Conservation (phyloP, 441 rosid genomes). For the Daphne laureola region DNA sequence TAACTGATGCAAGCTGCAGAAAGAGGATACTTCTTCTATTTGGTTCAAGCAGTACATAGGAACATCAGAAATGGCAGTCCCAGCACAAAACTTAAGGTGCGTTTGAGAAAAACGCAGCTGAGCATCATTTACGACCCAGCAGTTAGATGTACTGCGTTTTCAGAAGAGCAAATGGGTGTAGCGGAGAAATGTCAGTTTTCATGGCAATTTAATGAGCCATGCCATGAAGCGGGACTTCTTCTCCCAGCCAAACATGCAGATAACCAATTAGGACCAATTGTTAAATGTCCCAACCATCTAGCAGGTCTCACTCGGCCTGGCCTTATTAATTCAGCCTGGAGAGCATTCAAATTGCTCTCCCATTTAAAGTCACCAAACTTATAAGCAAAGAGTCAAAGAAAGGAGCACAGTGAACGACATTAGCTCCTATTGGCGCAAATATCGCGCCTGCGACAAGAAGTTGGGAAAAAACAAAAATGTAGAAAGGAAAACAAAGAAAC, state of each 20-base stretch:
- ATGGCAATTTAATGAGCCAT: too few relatives aligned
- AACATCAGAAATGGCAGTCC: conserved; percentile 83
- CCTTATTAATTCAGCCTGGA: conserved; percentile 30
- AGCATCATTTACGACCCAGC: too few relatives aligned
- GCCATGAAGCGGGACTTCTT: too few relatives aligned
- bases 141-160: too few relatives aligned
- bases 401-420: conserved; percentile 99
- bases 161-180: too few relatives aligned
- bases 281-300: too few relatives aligned
- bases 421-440: conserved; percentile 99
- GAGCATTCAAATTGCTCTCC: conserved; percentile 74
- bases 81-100: conserved; percentile 50
- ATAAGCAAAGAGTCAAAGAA: conserved; percentile 63
- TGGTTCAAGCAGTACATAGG: conserved; percentile 72
- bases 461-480: conserved; percentile 16
- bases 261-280: too few relatives aligned
- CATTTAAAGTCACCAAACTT: conserved; percentile 72
- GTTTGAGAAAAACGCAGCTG: too few relatives aligned
- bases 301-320: too few relatives aligned
- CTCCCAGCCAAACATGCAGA: too few relatives aligned
- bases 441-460: conserved; percentile 99
- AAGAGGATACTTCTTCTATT: conserved; percentile 95
- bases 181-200: too few relatives aligned
- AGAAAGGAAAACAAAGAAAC: conserved; percentile 19
- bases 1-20: conserved; percentile 83